phyloP scores from a whole-genome alignment of 495 filamentous ascomycete genomes.

The Trichoderma asperelloides region DNA sequence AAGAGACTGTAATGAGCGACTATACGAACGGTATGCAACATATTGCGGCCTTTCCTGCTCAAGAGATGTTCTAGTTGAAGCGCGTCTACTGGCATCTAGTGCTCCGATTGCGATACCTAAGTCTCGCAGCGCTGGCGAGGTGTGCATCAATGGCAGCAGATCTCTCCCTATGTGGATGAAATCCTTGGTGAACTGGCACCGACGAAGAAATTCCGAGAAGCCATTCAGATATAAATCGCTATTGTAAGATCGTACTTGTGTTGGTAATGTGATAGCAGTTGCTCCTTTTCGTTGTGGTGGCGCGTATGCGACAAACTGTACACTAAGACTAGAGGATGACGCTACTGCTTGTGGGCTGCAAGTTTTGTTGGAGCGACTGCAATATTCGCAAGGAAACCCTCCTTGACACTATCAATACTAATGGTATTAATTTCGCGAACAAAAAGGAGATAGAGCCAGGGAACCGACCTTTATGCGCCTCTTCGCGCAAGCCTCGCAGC shows the following conservation, averaged over 20 bases:
- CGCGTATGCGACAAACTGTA: neutral
- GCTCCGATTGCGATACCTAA: neutral
- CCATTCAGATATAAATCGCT: neutral
- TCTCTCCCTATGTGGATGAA: neutral
- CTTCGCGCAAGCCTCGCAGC: neutral
- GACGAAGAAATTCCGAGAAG: neutral
- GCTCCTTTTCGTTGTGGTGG: neutral
- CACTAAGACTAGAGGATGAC: neutral
- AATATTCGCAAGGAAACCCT: neutral
- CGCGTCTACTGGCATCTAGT: neutral
- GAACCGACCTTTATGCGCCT: neutral
- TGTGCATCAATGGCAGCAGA: neutral
- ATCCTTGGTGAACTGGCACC: neutral
- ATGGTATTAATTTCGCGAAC: neutral
- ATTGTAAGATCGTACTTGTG: neutral
- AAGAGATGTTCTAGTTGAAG: neutral
- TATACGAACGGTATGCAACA: neutral
- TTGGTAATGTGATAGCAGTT: neutral
- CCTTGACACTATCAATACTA: neutral
- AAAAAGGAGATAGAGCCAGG: too few relatives aligned
- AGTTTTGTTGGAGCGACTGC: neutral
- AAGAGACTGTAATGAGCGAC: neutral
- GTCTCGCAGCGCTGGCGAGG: neutral
- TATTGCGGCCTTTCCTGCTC: neutral
- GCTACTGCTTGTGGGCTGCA: neutral